Evolutionary conservation across 345 rosid species (phyloP).

Genomic region (Corchorus capsularis): DNA sequence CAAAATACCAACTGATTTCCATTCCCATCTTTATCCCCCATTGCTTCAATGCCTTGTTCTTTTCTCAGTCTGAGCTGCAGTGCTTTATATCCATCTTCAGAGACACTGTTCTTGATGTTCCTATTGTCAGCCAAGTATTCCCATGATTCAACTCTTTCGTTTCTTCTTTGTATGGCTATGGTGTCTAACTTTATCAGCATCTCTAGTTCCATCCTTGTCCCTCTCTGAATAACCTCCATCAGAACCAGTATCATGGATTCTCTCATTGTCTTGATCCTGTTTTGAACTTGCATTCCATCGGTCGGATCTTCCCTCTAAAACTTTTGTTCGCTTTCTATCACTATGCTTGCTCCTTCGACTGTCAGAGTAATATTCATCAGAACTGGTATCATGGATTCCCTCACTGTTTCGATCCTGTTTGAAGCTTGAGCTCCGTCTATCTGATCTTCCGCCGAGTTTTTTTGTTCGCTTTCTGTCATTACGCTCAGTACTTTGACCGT

Average conservation of each 20-base stretch:
- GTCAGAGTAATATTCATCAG: constrained; percentile 26
- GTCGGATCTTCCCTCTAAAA: constrained; percentile 2
- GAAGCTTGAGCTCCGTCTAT: constrained; percentile 16
- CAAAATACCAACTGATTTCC: background rate
- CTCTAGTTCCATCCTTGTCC: constrained; percentile 27
- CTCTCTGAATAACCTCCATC: constrained; percentile 37
- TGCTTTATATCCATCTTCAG: constrained; percentile 20
- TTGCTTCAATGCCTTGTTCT: constrained; percentile 1
- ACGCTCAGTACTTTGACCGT: constrained; percentile 27
- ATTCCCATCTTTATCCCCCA: background rate
- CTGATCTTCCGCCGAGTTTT: constrained; percentile 1
- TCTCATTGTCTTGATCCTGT: constrained; percentile 27
- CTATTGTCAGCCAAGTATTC: constrained; percentile 33
- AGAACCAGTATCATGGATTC: constrained; percentile 31
- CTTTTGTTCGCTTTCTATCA: constrained; percentile 18
- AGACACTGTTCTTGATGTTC: constrained; percentile 20
- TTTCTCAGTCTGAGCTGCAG: background rate
- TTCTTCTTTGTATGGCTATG: constrained; percentile 13
- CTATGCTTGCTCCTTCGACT: constrained; percentile 13
- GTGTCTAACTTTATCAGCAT: constrained; percentile 27
- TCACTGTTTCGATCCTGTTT: constrained; percentile 27
- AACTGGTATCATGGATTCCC: constrained; percentile 28
- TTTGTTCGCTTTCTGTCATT: constrained; percentile 19
- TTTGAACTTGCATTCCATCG: constrained; percentile 22
- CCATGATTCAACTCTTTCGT: constrained; percentile 30